Percentiles rank a stretch among this genome's conserved stretches.
These are phyloP conservation scores for Aegilops tauschii DNA, from an alignment of 176 grass and related monocot species.

Conservation along the genomic window DNA sequence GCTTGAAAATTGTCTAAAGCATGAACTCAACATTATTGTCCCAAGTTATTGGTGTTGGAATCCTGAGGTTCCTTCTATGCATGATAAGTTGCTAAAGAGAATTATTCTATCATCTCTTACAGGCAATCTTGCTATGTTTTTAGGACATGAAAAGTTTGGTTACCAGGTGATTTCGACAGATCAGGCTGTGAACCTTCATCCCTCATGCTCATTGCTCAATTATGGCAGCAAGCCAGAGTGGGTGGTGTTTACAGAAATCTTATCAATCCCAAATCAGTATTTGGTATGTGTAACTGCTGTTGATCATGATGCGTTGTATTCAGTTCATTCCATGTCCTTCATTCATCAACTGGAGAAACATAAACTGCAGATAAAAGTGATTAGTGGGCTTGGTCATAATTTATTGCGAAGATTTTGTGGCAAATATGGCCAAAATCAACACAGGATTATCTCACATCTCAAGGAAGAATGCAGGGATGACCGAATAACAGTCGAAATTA, in stretches of 20 bases:
- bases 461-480: constrained; percentile 66
- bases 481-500: constrained; percentile 59
- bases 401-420: constrained; percentile 72
- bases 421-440: constrained; percentile 69
- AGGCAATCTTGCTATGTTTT: constrained; percentile 84
- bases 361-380: constrained; percentile 69
- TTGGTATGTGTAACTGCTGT: constrained; percentile 91
- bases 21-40: constrained; percentile 71
- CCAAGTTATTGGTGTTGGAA: constrained; percentile 90
- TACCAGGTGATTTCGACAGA: constrained; percentile 81
- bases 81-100: constrained; percentile 72
- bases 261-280: constrained; percentile 74
- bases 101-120: constrained; percentile 71
- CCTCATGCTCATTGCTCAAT: constrained; percentile 72
- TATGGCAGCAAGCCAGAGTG: constrained; percentile 71
- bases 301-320: constrained; percentile 57
- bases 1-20: constrained; percentile 74
- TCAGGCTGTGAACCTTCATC: constrained; percentile 79
- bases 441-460: constrained; percentile 53
- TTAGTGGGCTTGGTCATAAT: constrained; percentile 53
- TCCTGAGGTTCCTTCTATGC: constrained; percentile 45
- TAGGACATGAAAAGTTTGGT: constrained; percentile 76
- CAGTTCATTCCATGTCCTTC: constrained; percentile 42
- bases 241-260: constrained; percentile 91
- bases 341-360: constrained; percentile 54